These are phyloP conservation scores for Stramenopiles sp. DNA, from an alignment of 352 stramenopile genomes.

Conservation along the genomic window DNA sequence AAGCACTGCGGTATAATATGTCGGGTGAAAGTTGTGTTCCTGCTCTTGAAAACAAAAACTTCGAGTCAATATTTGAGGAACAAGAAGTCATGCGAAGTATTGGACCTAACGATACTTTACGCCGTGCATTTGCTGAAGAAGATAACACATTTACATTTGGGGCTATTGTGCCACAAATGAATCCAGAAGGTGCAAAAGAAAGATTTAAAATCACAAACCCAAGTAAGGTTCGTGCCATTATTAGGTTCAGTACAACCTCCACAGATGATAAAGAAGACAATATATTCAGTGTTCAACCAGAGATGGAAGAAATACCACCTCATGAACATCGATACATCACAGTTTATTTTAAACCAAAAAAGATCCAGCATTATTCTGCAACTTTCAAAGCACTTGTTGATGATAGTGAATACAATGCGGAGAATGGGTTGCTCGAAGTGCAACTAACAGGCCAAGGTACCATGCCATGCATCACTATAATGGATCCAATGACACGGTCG, in stretches of 20 bases:
- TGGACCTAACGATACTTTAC: background rate
- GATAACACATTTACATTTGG: slow-evolving; percentile 47
- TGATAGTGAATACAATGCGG: slow-evolving; percentile 21
- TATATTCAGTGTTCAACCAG: slow-evolving; percentile 45
- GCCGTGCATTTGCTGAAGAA: slow-evolving; percentile 27
- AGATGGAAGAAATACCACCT: slow-evolving; percentile 52
- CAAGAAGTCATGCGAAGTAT: slow-evolving; percentile 47
- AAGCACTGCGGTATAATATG: slow-evolving; percentile 34
- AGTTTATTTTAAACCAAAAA: slow-evolving; percentile 51
- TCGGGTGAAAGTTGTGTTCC: slow-evolving; percentile 59
- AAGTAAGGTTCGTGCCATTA: slow-evolving; percentile 53
- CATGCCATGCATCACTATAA: slow-evolving; percentile 48
- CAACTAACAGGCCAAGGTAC: slow-evolving; percentile 41
- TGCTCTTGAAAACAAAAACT: slow-evolving; percentile 42
- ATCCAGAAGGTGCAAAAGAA: slow-evolving; percentile 35
- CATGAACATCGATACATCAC: slow-evolving; percentile 66
- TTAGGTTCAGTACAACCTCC: slow-evolving; percentile 31
- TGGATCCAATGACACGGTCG: slow-evolving; percentile 31
- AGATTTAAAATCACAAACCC: slow-evolving; percentile 69
- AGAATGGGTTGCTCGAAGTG: slow-evolving; percentile 30
- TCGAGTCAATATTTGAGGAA: slow-evolving; percentile 63
- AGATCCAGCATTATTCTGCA: slow-evolving; percentile 36
- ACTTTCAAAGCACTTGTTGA: slow-evolving; percentile 37
- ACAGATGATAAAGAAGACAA: slow-evolving; percentile 13
- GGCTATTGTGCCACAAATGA: slow-evolving; percentile 26